Base-by-base conservation (phyloP, 75 land plant genomes). In the Selaginella tamariscina region DNA sequence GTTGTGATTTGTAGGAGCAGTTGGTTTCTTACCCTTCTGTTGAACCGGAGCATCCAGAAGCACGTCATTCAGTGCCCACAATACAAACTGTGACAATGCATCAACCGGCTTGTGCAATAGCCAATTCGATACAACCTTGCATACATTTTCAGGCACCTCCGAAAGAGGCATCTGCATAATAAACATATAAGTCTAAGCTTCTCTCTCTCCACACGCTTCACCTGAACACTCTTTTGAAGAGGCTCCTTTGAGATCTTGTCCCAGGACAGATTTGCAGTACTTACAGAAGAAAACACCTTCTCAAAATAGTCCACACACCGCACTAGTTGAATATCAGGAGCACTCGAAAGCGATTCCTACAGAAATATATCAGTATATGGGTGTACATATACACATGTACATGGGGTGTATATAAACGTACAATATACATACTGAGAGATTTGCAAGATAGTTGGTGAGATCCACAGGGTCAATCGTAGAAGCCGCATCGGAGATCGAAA, bases 241-340 rank as follows among this genome's bases (percentile, higher is more conserved):
- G 98, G 79, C 63, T 93, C 98, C 71, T 77, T 87, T 49, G 88
- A 77, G 67, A 93, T 74, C 70, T 87, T 93, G 1, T 81, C 56
- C 90, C 95, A 85, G 0, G 88, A 84, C 49, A 93, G 86, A 68
- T 89, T 86, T 0, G 91, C 56, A 1, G 84, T 64, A 27, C 73
- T 80, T 9, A 89, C 91, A 8, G 72, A 65, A 2, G 78, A 54
- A 56, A 93, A 93, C 2, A 85, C 82, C 0, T 85, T 76, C 0
- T 79, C 98, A 64, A 89, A 89, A 54, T 86, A 89, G 76, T 93
- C 98, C 0, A 89, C 98, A 71, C 88, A 86, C 44, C 98, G 75
- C 86, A 82, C 82, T 64, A 93, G 66, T 65, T 87, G 98, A 22
- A 93, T 79, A 56, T 89, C 85, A 57, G 81, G 83, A 23, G 78